Conservation (phyloP, 208 protist genomes). For the Angomonas deanei region DNA sequence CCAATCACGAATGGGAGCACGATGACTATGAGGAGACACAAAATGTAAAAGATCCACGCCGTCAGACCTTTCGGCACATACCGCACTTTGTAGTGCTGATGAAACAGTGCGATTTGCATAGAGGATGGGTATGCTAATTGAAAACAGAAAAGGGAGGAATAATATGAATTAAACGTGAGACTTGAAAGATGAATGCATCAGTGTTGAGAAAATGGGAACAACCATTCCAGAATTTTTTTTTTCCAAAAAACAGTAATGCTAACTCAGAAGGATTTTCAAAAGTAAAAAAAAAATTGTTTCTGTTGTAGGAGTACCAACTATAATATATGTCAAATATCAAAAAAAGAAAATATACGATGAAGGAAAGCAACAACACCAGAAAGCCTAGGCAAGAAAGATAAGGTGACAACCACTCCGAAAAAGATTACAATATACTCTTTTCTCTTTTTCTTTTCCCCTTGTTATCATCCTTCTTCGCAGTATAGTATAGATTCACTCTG, state of each 20-base stretch:
- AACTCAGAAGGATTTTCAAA: too few species aligned
- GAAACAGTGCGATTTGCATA: conserved; percentile 37
- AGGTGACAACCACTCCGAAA: too few species aligned
- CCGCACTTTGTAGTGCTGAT: conserved; percentile 68
- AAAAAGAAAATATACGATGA: too few species aligned
- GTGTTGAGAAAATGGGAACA: too few species aligned
- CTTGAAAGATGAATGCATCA: background rate
- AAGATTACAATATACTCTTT: background rate
- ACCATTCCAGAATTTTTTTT: too few species aligned
- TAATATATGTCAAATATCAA: too few species aligned
- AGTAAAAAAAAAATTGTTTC: too few species aligned
- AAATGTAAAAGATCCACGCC: conserved; percentile 52
- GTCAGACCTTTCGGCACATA: conserved; percentile 51
- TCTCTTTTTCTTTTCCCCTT: conserved; percentile 7
- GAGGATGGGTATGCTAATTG: background rate
- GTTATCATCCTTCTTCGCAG: background rate
- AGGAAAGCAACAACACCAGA: too few species aligned
- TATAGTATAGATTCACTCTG: too few species aligned
- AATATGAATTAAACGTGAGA: background rate
- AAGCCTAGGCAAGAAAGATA: too few species aligned
- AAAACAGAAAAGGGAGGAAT: background rate
- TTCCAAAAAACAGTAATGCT: too few species aligned
- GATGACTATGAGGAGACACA: conserved; percentile 53
- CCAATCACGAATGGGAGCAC: conserved; percentile 56
- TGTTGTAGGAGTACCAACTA: too few species aligned